A percentile compares a stretch with the other conserved stretches of the same genome.
phyloP scores from a whole-genome alignment of 768 basidiomycete species.

The Strobilomyces dryophilus region DNA sequence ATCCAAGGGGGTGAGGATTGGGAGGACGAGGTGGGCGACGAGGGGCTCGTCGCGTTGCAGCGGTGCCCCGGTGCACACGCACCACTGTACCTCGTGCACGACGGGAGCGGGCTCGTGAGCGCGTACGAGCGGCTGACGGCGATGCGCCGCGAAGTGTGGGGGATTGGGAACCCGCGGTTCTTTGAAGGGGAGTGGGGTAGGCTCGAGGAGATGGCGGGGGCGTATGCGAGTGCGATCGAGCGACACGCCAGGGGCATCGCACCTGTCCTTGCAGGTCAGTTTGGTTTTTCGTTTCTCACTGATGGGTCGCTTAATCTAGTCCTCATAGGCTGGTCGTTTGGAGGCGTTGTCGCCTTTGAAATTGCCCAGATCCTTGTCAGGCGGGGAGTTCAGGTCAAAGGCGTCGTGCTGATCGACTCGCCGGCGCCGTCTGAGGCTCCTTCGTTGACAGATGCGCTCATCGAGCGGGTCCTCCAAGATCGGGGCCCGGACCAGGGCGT shows the following conservation, averaged over 20 bases:
- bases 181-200: constrained; percentile 43
- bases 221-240: constrained; percentile 42
- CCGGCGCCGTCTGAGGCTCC: constrained; percentile 53
- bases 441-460: constrained; percentile 48
- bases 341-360: constrained; percentile 55
- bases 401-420: constrained; percentile 64
- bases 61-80: constrained; percentile 13
- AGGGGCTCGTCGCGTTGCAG: constrained; percentile 36
- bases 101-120: constrained; percentile 61
- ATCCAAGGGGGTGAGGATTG: no score
- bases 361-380: constrained; percentile 44
- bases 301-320: no score
- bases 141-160: constrained; percentile 55
- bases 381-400: constrained; percentile 43
- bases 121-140: constrained; percentile 46
- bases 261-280: constrained; percentile 55
- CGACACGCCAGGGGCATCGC: constrained; percentile 39
- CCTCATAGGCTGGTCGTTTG: constrained; percentile 1
- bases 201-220: constrained; percentile 48
- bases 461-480: constrained; percentile 41
- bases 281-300: background rate
- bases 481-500: constrained; percentile 27
- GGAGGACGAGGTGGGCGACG: background rate
- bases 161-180: constrained; percentile 54
- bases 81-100: constrained; percentile 65